Evolutionary conservation across 2,329 filamentous ascomycete genomes (phyloP).

Genomic region (Acarospora socialis): DNA sequence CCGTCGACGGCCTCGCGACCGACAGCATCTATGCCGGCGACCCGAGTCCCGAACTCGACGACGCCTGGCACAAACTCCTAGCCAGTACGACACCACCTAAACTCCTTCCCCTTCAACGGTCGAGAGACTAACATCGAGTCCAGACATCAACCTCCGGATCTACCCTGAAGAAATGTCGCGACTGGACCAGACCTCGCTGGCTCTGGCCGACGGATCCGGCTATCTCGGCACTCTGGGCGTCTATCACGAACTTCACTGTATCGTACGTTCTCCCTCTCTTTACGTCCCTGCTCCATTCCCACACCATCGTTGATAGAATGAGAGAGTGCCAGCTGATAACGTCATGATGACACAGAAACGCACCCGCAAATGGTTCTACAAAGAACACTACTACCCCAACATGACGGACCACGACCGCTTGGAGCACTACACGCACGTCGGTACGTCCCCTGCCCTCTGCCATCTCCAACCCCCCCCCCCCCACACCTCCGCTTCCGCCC

Average conservation of each 20-base stretch:
- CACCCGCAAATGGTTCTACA: conserved; percentile 4
- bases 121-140: too few relatives aligned
- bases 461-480: background rate
- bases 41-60: conserved; percentile 2
- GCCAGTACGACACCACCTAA: too few relatives aligned
- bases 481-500: background rate
- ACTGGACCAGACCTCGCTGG: conserved; percentile 6
- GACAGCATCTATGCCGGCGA: conserved; percentile 4
- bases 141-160: conserved; percentile 8
- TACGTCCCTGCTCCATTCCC: background rate
- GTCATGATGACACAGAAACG: too few relatives aligned
- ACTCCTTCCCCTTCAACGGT: too few relatives aligned
- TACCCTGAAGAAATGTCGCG: conserved; percentile 3
- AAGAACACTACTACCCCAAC: conserved; percentile 3
- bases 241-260: conserved; percentile 10
- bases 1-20: too few relatives aligned
- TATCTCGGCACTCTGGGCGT: conserved; percentile 10
- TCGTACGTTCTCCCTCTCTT: conserved; percentile 6
- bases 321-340: too few relatives aligned
- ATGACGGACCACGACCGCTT: background rate
- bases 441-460: background rate
- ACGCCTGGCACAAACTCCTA: conserved; percentile 8
- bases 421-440: conserved; percentile 4
- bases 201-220: conserved; percentile 7
- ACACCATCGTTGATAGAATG: background rate